Percentiles rank a stretch among this genome's conserved stretches.
phyloP scores from a whole-genome alignment of 192 early-diverging fungal species.

The Rhizophagus sp. region DNA sequence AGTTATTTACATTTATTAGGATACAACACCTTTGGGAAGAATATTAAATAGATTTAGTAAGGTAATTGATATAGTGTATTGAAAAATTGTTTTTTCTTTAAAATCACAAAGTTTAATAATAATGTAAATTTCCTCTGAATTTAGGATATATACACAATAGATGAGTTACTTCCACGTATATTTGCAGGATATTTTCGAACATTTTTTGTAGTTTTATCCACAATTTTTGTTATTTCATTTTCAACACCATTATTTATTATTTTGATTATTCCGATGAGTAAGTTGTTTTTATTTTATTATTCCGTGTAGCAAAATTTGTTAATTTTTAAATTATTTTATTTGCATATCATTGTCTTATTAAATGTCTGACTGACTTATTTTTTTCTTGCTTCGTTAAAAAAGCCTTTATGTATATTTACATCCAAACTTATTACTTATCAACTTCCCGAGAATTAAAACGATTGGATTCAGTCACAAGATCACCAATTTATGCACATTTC shows the following conservation, averaged over 20 bases:
- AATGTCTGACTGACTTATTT: slow-evolving; percentile 31
- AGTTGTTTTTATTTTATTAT: slow-evolving; percentile 30
- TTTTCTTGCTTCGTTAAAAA: slow-evolving; percentile 27
- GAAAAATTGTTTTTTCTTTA: slow-evolving; percentile 18
- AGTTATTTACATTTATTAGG: slow-evolving; percentile 30
- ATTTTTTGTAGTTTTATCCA: slow-evolving; percentile 46
- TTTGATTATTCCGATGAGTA: slow-evolving; percentile 10
- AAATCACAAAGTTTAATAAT: neutral
- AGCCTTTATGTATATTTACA: slow-evolving; percentile 53
- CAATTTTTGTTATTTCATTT: slow-evolving; percentile 39
- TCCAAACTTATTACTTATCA: slow-evolving; percentile 68
- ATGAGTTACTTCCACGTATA: slow-evolving; percentile 64
- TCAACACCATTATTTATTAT: slow-evolving; percentile 20
- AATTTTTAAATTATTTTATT: neutral
- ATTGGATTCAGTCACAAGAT: slow-evolving; percentile 70
- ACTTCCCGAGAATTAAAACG: slow-evolving; percentile 89
- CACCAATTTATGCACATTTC: slow-evolving; percentile 84
- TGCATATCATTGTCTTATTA: slow-evolving; percentile 36
- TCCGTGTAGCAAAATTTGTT: neutral
- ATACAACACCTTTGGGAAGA: slow-evolving; percentile 74
- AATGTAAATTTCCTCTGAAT: slow-evolving; percentile 39
- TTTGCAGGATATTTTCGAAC: slow-evolving; percentile 54
- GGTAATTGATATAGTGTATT: slow-evolving; percentile 55
- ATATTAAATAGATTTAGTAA: slow-evolving; percentile 79
- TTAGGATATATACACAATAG: slow-evolving; percentile 45